Evolutionary conservation across 2,329 filamentous ascomycete species (phyloP).

Genomic region (Teratosphaeriaceae sp.): DNA sequence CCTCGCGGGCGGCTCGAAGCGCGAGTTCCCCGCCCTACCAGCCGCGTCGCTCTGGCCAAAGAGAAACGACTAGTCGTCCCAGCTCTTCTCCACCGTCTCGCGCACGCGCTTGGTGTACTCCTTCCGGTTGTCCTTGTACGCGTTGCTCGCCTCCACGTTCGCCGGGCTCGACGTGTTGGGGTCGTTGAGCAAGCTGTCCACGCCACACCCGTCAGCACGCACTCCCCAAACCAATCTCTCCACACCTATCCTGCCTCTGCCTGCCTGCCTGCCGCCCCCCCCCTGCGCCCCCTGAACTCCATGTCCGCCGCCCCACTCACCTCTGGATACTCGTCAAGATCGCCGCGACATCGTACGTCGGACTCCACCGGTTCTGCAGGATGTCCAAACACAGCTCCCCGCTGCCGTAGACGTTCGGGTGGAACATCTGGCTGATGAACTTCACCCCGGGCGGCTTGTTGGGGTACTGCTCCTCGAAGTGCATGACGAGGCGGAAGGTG

Average conservation of each 20-base stretch:
- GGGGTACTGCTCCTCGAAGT: conserved; percentile 97
- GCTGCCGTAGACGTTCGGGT: conserved; percentile 96
- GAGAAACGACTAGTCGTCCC: conserved; percentile 92
- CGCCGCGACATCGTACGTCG: conserved; percentile 95
- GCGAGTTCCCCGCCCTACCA: too few species aligned
- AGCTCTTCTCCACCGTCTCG: conserved; percentile 98
- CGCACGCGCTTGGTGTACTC: conserved; percentile 93
- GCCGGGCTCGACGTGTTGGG: conserved; percentile 97
- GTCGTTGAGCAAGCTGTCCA: conserved; percentile 78
- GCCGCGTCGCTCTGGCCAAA: too few species aligned
- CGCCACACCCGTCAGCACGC: conserved; percentile 2
- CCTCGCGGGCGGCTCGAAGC: too few species aligned
- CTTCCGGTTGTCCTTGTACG: conserved; percentile 96
- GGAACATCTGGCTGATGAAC: conserved; percentile 99
- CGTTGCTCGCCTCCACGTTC: conserved; percentile 94
- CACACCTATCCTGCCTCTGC: background rate
- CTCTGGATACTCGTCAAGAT: conserved; percentile 97
- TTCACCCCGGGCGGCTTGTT: conserved; percentile 98
- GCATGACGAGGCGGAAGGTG: conserved; percentile 96
- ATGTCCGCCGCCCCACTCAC: conserved; percentile 46
- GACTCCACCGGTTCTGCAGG: conserved; percentile 95
- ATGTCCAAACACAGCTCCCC: conserved; percentile 96
- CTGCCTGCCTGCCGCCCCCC: background rate
- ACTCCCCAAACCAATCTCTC: background rate
- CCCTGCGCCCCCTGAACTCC: background rate